phyloP scores from a whole-genome alignment of 257 asterid species.

The Jaltomata sinuosa region DNA sequence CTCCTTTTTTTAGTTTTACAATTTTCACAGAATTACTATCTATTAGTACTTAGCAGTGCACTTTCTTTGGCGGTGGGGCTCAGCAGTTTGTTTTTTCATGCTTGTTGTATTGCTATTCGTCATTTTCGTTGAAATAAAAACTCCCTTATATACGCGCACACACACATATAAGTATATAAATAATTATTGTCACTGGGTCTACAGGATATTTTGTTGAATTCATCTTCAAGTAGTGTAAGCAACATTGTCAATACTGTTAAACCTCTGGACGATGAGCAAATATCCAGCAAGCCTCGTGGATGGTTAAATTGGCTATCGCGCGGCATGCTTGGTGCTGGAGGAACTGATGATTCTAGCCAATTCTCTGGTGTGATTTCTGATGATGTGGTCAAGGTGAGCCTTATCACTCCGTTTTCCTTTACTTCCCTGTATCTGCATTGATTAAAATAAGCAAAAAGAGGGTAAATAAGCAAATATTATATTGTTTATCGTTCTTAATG shows the following conservation, averaged over 20 bases:
- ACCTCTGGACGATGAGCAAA: conserved; percentile 55
- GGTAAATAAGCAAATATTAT: not conserved
- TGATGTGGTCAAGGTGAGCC: conserved; percentile 72
- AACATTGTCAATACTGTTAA: conserved; percentile 36
- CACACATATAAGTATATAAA: not conserved
- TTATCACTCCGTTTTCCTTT: conserved; percentile 5
- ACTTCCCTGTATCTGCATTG: not conserved
- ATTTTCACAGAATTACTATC: not conserved
- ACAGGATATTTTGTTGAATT: conserved; percentile 60
- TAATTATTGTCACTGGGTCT: not conserved
- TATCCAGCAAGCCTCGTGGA: conserved; percentile 75
- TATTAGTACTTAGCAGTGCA: not conserved
- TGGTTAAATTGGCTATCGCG: conserved; percentile 98
- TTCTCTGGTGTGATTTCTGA: conserved; percentile 94
- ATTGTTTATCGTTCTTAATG: not conserved
- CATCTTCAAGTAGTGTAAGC: conserved; percentile 36
- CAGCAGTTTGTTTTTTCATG: not conserved
- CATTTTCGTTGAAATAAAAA: not conserved
- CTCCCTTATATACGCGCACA: not conserved
- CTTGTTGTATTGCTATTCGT: not conserved
- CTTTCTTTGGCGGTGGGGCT: not conserved
- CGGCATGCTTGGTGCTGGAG: conserved; percentile 99
- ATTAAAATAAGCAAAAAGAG: not conserved
- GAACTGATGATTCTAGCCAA: conserved; percentile 81
- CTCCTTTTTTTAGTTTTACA: too few relatives aligned